These are phyloP conservation scores for Hypoxylon sp. DNA, from an alignment of 2,329 filamentous ascomycete species.

Conservation along the genomic window DNA sequence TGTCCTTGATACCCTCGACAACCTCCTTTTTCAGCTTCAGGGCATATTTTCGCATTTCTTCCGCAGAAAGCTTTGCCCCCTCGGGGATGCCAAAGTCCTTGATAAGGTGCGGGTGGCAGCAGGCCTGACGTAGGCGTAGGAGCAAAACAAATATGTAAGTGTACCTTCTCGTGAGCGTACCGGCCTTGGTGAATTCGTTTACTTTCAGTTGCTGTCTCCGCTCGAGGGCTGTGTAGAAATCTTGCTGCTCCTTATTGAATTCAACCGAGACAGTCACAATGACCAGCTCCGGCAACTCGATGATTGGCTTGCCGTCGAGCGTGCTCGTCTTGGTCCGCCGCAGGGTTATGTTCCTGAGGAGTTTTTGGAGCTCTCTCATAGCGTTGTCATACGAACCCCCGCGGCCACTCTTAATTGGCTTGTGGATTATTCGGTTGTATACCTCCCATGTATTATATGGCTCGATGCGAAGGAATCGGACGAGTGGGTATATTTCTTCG, in stretches of 20 bases:
- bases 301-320: conserved; percentile 85
- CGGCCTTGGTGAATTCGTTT: conserved; percentile 49
- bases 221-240: conserved; percentile 74
- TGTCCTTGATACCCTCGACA: conserved; percentile 43
- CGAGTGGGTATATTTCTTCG: conserved; percentile 82
- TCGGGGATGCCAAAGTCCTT: conserved; percentile 58
- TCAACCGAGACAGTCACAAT: conserved; percentile 72
- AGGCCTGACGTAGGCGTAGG: conserved; percentile 84
- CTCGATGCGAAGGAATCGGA: conserved; percentile 82
- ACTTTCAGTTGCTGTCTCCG: conserved; percentile 46
- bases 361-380: conserved; percentile 79
- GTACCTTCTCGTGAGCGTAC: conserved; percentile 76
- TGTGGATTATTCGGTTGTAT: conserved; percentile 68
- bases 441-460: conserved; percentile 78
- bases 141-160: conserved; percentile 85
- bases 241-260: conserved; percentile 76
- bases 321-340: conserved; percentile 85
- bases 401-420: conserved; percentile 60
- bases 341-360: conserved; percentile 86
- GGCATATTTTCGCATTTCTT: conserved; percentile 52
- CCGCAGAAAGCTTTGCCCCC: conserved; percentile 45
- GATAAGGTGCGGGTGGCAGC: conserved; percentile 83
- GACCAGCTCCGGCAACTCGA: conserved; percentile 76
- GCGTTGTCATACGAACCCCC: conserved; percentile 60
- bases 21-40: conserved; percentile 35